Evolutionary conservation across 805 yeast species (phyloP).

Genomic region (Nakazawaea anatomiae): DNA sequence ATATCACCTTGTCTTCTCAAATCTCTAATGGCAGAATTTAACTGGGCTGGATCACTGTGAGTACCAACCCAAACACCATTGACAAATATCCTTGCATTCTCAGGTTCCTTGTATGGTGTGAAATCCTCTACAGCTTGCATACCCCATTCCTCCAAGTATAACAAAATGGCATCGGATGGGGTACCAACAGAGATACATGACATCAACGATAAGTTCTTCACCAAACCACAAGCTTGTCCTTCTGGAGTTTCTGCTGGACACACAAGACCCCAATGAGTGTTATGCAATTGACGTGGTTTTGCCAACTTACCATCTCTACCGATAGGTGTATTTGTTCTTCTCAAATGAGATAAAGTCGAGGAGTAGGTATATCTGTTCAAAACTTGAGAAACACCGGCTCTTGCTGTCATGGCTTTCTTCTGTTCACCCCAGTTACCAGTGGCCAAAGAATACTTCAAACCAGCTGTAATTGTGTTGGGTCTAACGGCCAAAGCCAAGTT

Average conservation of each 20-base stretch:
- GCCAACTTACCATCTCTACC: slow-evolving; percentile 99
- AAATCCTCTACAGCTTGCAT: slow-evolving; percentile 96
- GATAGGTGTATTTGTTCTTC: slow-evolving; percentile 98
- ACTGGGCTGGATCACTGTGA: slow-evolving; percentile 90
- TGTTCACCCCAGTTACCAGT: slow-evolving; percentile 99
- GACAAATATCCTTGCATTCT: slow-evolving; percentile 90
- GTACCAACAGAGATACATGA: slow-evolving; percentile 97
- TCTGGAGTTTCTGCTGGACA: slow-evolving; percentile 99
- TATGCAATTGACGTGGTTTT: slow-evolving; percentile 97
- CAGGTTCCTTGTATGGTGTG: slow-evolving; percentile 86
- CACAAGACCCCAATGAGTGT: slow-evolving; percentile 99
- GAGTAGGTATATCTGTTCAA: slow-evolving; percentile 96
- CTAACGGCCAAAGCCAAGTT: slow-evolving; percentile 94
- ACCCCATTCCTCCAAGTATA: slow-evolving; percentile 98
- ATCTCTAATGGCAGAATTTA: slow-evolving; percentile 85
- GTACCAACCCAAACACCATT: slow-evolving; percentile 99
- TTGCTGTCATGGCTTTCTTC: slow-evolving; percentile 96
- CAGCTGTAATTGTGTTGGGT: slow-evolving; percentile 95
- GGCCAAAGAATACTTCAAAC: slow-evolving; percentile 94
- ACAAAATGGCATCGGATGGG: slow-evolving; percentile 90
- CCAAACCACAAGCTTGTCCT: slow-evolving; percentile 99
- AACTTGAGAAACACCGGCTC: slow-evolving; percentile 99
- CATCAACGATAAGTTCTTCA: slow-evolving; percentile 93
- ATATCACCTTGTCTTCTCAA: slow-evolving; percentile 94
- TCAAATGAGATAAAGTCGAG: slow-evolving; percentile 95